phyloP scores from a whole-genome alignment of 2,329 filamentous ascomycete species.

The Ploettnerulaceae sp. region DNA sequence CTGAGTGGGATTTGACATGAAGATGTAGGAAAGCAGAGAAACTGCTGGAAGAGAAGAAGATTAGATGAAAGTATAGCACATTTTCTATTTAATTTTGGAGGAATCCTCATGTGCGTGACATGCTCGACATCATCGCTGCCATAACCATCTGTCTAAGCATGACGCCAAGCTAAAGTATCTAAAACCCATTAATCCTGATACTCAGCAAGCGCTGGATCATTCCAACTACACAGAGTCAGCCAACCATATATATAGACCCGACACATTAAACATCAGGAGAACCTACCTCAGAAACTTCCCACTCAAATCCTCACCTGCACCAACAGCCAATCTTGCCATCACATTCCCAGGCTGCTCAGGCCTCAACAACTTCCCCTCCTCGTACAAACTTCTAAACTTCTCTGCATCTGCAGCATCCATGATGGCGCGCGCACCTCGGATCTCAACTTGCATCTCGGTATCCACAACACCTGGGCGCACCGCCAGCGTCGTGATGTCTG shows the following conservation, averaged over 20 bases:
- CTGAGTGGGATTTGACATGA: no score
- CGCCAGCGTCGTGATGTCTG: constrained; percentile 65
- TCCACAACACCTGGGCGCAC: constrained; percentile 78
- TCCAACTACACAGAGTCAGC: constrained; percentile 42
- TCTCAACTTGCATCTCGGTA: constrained; percentile 82
- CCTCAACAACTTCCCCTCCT: constrained; percentile 65
- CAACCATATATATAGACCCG: constrained; percentile 23
- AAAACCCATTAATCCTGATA: constrained; percentile 43
- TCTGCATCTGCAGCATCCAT: constrained; percentile 54
- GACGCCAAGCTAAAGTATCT: not conserved
- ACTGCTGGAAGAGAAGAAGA: no score
- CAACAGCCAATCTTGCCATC: constrained; percentile 71
- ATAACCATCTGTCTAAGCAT: not conserved
- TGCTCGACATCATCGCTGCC: not conserved
- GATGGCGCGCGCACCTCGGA: constrained; percentile 62
- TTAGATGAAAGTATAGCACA: no score
- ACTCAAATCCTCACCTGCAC: constrained; percentile 61
- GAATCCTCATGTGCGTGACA: no score
- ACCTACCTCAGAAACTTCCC: constrained; percentile 70
- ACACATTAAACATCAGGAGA: not conserved
- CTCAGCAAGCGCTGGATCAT: constrained; percentile 46
- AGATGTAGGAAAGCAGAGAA: no score
- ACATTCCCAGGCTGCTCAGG: constrained; percentile 83
- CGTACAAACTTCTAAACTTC: constrained; percentile 66
- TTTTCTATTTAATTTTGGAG: no score